A percentile compares a stretch with the other conserved stretches of the same genome.
Evolutionary conservation across 1,284 basidiomycete species (phyloP).

Genomic region (Cystobasidium pallidum): DNA sequence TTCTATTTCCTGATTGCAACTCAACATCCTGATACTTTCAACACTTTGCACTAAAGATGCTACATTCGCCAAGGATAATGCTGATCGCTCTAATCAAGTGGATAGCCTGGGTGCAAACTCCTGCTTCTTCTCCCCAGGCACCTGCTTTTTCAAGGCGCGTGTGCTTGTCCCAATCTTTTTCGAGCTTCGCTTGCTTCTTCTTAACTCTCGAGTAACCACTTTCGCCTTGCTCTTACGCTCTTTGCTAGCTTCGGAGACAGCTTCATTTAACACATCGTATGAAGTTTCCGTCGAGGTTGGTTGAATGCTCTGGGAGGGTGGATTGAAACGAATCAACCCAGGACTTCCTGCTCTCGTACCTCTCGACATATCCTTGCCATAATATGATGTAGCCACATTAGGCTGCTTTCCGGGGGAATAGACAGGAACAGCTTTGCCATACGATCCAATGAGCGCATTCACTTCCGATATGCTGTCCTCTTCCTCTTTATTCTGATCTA

Average conservation of each 20-base stretch:
- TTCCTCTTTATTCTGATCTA: not conserved
- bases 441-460: constrained; percentile 21
- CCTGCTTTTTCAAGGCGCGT: not conserved
- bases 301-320: not conserved
- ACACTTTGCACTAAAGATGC: not conserved
- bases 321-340: not conserved
- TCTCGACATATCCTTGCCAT: not conserved
- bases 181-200: not conserved
- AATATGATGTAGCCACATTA: not conserved
- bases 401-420: not conserved
- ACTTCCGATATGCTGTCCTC: constrained; percentile 30
- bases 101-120: not conserved
- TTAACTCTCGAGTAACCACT: not conserved
- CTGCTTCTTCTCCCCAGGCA: not conserved
- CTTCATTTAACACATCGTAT: constrained; percentile 5
- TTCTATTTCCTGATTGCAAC: no score
- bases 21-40: no score
- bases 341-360: not conserved
- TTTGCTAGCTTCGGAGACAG: constrained; percentile 14
- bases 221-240: not conserved
- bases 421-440: constrained; percentile 25
- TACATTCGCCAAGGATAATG: not conserved
- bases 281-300: not conserved
- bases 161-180: not conserved
- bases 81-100: not conserved